phyloP scores from a whole-genome alignment of 371 early-diverging fungal species.

The Parasitella parasitica region DNA sequence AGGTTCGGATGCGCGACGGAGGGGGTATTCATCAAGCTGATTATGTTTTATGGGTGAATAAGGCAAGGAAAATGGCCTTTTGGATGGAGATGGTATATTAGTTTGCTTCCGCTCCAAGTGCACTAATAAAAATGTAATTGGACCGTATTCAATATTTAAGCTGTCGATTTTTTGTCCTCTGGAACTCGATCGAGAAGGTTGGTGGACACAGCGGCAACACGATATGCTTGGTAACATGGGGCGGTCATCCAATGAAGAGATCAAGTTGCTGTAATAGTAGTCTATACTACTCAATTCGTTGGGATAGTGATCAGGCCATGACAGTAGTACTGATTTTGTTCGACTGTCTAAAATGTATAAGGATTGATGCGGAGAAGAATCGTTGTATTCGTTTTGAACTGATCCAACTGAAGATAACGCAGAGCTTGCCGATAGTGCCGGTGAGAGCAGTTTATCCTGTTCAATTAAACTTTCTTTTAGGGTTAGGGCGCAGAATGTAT shows the following conservation, averaged over 20 bases:
- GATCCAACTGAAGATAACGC: not conserved
- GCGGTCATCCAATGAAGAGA: conserved; percentile 10
- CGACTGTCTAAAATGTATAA: conserved; percentile 35
- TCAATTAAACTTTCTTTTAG: not conserved
- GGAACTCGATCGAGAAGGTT: conserved; percentile 7
- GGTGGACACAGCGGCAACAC: conserved; percentile 32
- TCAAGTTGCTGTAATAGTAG: not conserved
- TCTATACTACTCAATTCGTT: conserved; percentile 10
- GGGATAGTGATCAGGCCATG: conserved; percentile 34
- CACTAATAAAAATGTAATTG: conserved; percentile 28
- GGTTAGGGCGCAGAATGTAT: not conserved
- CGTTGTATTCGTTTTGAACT: not conserved
- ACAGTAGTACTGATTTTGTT: conserved; percentile 28
- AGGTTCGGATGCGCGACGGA: not conserved
- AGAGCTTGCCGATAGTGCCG: not conserved
- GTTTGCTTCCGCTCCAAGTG: conserved; percentile 3
- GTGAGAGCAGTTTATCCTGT: not conserved
- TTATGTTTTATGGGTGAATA: not conserved
- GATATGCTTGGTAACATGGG: conserved; percentile 18
- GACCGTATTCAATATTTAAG: conserved; percentile 38
- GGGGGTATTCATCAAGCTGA: not conserved
- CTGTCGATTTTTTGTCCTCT: conserved; percentile 8
- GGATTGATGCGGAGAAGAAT: conserved; percentile 18
- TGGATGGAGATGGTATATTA: not conserved
- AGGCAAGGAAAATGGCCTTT: not conserved